Evolutionary conservation across 192 early-diverging fungal species (phyloP).

Genomic region (Cetraspora pellucida): DNA sequence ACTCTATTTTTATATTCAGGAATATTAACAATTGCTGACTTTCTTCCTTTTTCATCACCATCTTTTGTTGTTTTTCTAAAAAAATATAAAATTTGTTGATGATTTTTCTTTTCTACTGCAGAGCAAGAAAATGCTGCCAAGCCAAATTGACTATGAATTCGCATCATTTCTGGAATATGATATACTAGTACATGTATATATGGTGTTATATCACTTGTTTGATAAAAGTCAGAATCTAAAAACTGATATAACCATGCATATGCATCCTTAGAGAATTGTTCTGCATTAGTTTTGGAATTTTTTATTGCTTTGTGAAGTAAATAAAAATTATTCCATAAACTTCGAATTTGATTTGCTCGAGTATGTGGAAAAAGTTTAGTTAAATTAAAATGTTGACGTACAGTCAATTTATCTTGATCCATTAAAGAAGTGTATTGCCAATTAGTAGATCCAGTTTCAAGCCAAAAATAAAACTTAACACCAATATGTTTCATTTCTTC

Average conservation of each 20-base stretch:
- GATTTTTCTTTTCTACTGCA: background rate
- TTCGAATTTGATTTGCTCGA: background rate
- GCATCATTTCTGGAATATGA: background rate
- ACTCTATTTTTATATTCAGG: background rate
- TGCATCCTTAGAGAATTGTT: background rate
- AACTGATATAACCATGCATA: background rate
- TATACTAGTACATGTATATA: slow-evolving; percentile 5
- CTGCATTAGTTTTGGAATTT: background rate
- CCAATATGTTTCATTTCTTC: background rate
- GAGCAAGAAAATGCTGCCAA: background rate
- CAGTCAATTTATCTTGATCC: background rate
- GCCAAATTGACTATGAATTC: background rate
- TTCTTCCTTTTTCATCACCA: background rate
- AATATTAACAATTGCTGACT: background rate
- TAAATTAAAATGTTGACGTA: background rate
- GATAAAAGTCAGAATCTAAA: background rate
- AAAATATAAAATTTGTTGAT: background rate
- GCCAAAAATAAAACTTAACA: background rate
- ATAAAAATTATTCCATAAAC: slow-evolving; percentile 9
- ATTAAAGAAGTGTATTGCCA: background rate
- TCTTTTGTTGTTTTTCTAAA: slow-evolving; percentile 1
- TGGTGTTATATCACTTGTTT: background rate
- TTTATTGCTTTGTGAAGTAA: slow-evolving; percentile 6
- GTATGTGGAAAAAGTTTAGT: background rate
- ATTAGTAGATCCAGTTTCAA: background rate